Conservation (phyloP, 108 stramenopile species). For the Cyclotella choctawhatcheeana region DNA sequence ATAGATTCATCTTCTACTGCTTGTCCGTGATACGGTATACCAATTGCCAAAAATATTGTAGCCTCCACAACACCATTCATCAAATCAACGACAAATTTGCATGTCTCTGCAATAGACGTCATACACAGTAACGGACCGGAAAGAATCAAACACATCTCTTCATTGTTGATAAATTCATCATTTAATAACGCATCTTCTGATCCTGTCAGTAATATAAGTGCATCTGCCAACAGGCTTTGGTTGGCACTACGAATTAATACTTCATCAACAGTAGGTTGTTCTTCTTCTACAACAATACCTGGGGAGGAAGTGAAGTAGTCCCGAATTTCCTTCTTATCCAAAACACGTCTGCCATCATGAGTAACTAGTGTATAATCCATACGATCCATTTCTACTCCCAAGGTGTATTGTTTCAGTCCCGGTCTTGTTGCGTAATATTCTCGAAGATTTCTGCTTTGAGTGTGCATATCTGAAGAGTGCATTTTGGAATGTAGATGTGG, state of each 20-base stretch:
- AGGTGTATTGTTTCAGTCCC: conserved; percentile 72
- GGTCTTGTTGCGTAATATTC: conserved; percentile 71
- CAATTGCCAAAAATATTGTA: conserved; percentile 33
- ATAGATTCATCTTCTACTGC: not conserved
- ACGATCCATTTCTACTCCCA: conserved; percentile 74
- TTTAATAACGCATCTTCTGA: conserved; percentile 23
- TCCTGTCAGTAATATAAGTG: conserved; percentile 64
- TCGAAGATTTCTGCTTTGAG: conserved; percentile 52
- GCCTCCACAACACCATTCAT: conserved; percentile 36
- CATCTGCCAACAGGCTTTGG: conserved; percentile 83
- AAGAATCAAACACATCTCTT: conserved; percentile 27
- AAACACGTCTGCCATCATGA: conserved; percentile 34
- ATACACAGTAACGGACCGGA: conserved; percentile 44
- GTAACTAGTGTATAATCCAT: conserved; percentile 73
- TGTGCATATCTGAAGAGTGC: conserved; percentile 36
- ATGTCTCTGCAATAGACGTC: conserved; percentile 41
- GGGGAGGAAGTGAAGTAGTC: conserved; percentile 28
- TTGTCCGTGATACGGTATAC: conserved; percentile 29
- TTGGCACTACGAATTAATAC: conserved; percentile 71
- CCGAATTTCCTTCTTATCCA: conserved; percentile 42
- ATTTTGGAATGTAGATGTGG: conserved; percentile 52
- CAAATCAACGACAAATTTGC: conserved; percentile 39
- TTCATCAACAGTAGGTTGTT: conserved; percentile 33
- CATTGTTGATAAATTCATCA: conserved; percentile 1
- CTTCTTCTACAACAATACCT: not conserved